Evolutionary conservation across 1,139 yeast genomes (phyloP).

Genomic region (Kurtzmaniella quercitrusa): DNA sequence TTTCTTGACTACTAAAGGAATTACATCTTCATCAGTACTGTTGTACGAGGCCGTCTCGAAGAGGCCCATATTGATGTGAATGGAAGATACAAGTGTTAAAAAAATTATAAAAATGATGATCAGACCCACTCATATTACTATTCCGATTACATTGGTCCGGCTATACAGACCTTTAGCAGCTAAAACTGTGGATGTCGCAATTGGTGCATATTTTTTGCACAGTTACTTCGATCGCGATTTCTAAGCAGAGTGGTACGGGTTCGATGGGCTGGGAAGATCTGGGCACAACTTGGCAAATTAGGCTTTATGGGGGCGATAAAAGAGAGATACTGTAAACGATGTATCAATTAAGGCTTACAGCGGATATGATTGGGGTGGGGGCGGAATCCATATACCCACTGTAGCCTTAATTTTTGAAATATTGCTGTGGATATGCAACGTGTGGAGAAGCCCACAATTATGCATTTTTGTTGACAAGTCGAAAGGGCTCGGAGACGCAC

Average conservation of each 20-base stretch:
- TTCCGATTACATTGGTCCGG: background rate
- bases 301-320: too few relatives aligned
- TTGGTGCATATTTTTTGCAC: slow-evolving; percentile 3
- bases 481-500: too few relatives aligned
- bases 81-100: background rate
- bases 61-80: slow-evolving; percentile 1
- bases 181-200: slow-evolving; percentile 7
- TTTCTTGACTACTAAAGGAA: slow-evolving; percentile 5
- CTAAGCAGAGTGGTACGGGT: background rate
- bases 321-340: too few relatives aligned
- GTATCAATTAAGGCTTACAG: too few relatives aligned
- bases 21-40: slow-evolving; percentile 6
- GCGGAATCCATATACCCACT: too few relatives aligned
- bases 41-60: slow-evolving; percentile 1
- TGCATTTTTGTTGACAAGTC: too few relatives aligned
- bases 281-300: too few relatives aligned
- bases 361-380: too few relatives aligned
- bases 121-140: background rate
- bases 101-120: background rate
- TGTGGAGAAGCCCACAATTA: too few relatives aligned
- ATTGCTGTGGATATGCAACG: too few relatives aligned
- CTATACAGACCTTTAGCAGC: background rate
- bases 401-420: too few relatives aligned
- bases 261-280: too few relatives aligned
- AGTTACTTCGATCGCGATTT: background rate